Base-by-base conservation (phyloP, 2,329 filamentous ascomycete genomes). In the Rutstroemia sp. region DNA sequence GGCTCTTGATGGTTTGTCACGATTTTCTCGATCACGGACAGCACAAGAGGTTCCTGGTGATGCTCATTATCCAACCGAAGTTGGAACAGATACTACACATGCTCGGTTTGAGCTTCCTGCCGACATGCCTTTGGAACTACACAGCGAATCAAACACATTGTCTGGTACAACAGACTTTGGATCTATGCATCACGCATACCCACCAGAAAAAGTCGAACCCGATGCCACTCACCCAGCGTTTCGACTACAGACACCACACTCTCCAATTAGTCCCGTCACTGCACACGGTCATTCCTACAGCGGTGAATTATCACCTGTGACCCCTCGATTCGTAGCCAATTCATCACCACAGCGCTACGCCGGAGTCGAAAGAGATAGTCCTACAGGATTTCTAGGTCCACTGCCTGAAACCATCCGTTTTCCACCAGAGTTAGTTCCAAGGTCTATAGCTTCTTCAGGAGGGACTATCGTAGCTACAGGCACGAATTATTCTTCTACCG, bases 1-100 rank as follows among this genome's bases (percentile, higher is more conserved):
- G 77, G 59, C 79, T 76, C 2, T 82, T 75, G 59, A 74, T 68
- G 65, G 70, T 73, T 50, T 58, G 23, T 25, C 44, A 6, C 18
- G 23, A 4, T 14, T 23, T 19, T 25, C 16, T 14, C 44, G 19
- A 46, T 12, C 44, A 18, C 39, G 16, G 39, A 18, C 41, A 78
- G 9, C 79, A 77, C 10, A 52, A 78, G 81, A 63, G 79, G 79
- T 58, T 74, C 80, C 10, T 66, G 75, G 19, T 75, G 79, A 56
- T 75, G 76, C 38, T 74, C 73, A 14, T 76, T 82, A 61, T 79
- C 81, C 67, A 5, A 61, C 61, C 0, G 67, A 68, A 61, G 61
- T 68, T 19, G 62, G 52, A 8, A 62, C 64, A 5, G 63, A 66
- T 41, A 59, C 58, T 5, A 49, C 60, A 7, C 59, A 65, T 47